Evolutionary conservation across 2,329 filamentous ascomycete species (phyloP).

Genomic region (Ascocoryne sarcoides): DNA sequence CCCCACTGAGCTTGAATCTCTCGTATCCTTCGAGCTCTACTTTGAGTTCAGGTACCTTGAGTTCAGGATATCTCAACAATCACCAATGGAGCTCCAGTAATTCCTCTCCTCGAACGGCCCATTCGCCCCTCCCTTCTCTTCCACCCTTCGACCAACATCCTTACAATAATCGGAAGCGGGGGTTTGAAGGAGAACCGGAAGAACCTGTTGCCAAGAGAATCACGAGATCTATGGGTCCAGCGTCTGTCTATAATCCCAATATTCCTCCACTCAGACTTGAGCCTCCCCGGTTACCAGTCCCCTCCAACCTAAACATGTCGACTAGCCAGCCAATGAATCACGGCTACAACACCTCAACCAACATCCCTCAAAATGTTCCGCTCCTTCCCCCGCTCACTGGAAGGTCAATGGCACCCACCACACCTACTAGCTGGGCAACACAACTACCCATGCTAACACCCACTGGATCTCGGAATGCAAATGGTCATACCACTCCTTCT

Average conservation of each 20-base stretch:
- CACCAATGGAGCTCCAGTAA: constrained; percentile 29
- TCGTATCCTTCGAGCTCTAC: constrained; percentile 30
- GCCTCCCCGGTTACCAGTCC: constrained; percentile 54
- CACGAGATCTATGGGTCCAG: constrained; percentile 15
- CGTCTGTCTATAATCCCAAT: constrained; percentile 2
- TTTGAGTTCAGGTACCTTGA: no score
- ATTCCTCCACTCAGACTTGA: constrained; percentile 22
- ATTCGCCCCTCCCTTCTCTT: constrained; percentile 25
- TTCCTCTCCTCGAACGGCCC: constrained; percentile 24
- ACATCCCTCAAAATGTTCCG: constrained; percentile 20
- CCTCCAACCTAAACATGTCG: constrained; percentile 53
- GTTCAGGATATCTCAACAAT: constrained; percentile 20
- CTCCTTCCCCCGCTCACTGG: constrained; percentile 23
- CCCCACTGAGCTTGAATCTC: constrained; percentile 31
- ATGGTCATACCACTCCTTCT: constrained; percentile 29
- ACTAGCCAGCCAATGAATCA: constrained; percentile 24
- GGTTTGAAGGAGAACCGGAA: constrained; percentile 43
- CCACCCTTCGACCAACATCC: constrained; percentile 32
- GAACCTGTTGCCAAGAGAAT: constrained; percentile 46
- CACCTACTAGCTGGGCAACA: constrained; percentile 39
- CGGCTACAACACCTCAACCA: constrained; percentile 14
- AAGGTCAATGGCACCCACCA: constrained; percentile 63
- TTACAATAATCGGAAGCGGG: constrained; percentile 46
- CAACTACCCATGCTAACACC: constrained; percentile 31
- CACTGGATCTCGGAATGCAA: constrained; percentile 15